Evolutionary conservation across 2,329 filamentous ascomycete genomes (phyloP).

Genomic region (Lasiodiplodia sp.): DNA sequence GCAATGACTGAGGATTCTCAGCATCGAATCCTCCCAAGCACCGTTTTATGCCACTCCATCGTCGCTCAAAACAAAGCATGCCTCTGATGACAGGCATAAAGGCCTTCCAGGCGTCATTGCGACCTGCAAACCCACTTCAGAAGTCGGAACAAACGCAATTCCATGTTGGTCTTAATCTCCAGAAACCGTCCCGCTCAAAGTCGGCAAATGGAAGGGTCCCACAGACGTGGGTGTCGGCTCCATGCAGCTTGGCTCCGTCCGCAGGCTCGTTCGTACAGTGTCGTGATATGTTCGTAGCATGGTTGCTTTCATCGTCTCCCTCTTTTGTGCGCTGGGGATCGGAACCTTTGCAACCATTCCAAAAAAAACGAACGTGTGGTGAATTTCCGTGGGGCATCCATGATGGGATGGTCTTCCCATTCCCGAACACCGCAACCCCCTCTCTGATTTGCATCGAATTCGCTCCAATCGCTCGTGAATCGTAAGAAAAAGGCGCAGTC

Average conservation of each 20-base stretch:
- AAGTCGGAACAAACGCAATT: background rate
- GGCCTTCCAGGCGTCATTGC: background rate
- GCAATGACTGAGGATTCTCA: background rate
- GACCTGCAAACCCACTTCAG: background rate
- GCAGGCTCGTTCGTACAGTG: background rate
- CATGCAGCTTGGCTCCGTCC: background rate
- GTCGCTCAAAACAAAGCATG: background rate
- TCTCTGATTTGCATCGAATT: no score
- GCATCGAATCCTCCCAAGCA: background rate
- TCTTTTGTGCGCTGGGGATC: background rate
- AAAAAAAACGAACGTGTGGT: background rate
- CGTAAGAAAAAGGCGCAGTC: background rate
- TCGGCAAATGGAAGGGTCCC: background rate
- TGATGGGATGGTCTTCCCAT: background rate
- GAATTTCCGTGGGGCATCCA: background rate
- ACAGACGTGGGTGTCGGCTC: background rate
- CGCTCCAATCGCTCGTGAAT: no score
- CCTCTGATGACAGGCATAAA: background rate
- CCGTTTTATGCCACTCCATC: background rate
- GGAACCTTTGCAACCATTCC: background rate
- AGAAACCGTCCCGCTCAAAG: background rate
- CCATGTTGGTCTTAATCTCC: background rate
- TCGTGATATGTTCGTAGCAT: background rate
- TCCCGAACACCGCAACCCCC: background rate
- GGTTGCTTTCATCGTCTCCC: background rate